Percentiles rank a stretch among this genome's conserved stretches.
Evolutionary conservation across 1,284 basidiomycete species (phyloP).

Genomic region (Fomitopsis pinicola): DNA sequence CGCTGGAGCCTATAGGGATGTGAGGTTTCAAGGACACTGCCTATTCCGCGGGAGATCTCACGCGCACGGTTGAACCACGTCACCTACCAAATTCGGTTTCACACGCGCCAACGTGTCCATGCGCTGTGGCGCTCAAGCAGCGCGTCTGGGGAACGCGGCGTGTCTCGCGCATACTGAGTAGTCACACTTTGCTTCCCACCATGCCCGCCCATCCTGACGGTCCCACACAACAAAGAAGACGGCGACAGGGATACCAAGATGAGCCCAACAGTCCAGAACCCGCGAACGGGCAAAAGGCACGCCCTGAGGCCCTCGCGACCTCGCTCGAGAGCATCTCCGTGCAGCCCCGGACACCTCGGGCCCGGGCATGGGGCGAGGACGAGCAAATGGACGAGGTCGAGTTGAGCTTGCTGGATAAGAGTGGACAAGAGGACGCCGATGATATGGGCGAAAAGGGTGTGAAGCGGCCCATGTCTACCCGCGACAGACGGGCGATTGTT

Average conservation of each 20-base stretch:
- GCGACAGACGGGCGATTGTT: slow-evolving; percentile 84
- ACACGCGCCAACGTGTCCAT: background rate
- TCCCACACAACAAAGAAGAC: slow-evolving; percentile 3
- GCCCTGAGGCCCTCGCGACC: slow-evolving; percentile 28
- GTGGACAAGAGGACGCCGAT: slow-evolving; percentile 41
- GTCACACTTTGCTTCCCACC: background rate
- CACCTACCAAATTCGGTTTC: background rate
- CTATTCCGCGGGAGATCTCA: too few species aligned
- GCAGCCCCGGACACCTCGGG: slow-evolving; percentile 52
- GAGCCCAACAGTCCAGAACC: background rate
- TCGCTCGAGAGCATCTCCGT: slow-evolving; percentile 65
- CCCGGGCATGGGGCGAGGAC: slow-evolving; percentile 26
- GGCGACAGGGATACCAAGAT: slow-evolving; percentile 3
- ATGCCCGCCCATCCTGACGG: slow-evolving; percentile 4
- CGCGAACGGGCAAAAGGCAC: slow-evolving; percentile 13
- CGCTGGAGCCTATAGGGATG: too few species aligned
- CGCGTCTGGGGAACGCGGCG: background rate
- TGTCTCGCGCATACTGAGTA: background rate
- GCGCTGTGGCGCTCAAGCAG: background rate
- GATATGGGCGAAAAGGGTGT: slow-evolving; percentile 23
- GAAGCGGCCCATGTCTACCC: slow-evolving; percentile 55
- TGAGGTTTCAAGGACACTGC: too few species aligned
- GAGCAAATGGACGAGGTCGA: slow-evolving; percentile 55
- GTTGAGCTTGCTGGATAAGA: slow-evolving; percentile 54
- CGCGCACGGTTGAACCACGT: background rate